Conservation (phyloP, 345 rosid genomes). For the Carallia pectinifolia region DNA sequence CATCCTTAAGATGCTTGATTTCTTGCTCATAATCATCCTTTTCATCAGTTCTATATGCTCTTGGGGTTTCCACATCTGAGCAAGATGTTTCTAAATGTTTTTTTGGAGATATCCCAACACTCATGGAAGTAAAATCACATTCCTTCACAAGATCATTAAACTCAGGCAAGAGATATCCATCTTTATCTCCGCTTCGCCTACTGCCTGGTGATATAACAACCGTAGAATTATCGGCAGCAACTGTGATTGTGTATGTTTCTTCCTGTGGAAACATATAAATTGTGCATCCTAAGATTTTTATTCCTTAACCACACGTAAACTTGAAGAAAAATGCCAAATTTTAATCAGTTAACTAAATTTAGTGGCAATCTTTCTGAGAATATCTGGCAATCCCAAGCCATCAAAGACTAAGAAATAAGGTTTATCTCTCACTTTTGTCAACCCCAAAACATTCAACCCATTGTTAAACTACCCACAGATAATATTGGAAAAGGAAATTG, state of each 20-base stretch:
- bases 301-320: too few species aligned
- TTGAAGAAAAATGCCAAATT: too few species aligned
- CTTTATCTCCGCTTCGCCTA: constrained; percentile 36
- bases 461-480: neutral
- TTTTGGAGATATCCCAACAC: constrained; percentile 24
- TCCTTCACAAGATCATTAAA: constrained; percentile 51
- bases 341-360: too few species aligned
- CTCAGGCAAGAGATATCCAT: constrained; percentile 54
- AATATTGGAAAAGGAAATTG: neutral
- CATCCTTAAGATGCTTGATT: constrained; percentile 52
- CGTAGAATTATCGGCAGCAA: constrained; percentile 25
- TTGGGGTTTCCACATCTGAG: constrained; percentile 42
- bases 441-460: too few species aligned
- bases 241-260: constrained; percentile 21
- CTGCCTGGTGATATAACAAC: constrained; percentile 39
- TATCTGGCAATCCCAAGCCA: too few species aligned
- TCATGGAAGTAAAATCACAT: constrained; percentile 29
- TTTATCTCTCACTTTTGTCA: too few species aligned
- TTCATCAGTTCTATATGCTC: constrained; percentile 37
- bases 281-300: too few species aligned
- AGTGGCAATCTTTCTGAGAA: too few species aligned
- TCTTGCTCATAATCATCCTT: constrained; percentile 57
- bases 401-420: too few species aligned
- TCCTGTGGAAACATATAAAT: constrained; percentile 23
- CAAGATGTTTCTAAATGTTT: constrained; percentile 35